Conservation (phyloP, 2,329 filamentous ascomycete species). For the Fusarium sp. region DNA sequence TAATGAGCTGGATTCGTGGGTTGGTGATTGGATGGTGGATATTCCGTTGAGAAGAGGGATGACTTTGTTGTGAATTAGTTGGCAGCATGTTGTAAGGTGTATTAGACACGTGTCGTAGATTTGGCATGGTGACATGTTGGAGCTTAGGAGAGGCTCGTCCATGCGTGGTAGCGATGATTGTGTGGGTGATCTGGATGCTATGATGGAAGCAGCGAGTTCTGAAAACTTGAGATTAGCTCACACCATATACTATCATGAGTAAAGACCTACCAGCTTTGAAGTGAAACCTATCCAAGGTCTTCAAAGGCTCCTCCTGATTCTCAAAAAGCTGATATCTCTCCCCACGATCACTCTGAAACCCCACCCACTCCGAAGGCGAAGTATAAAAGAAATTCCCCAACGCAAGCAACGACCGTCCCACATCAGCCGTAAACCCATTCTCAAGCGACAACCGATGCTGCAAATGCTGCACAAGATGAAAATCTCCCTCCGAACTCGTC, state of each 20-base stretch:
- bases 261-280: conserved; percentile 12
- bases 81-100: conserved; percentile 15
- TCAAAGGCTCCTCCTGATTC: conserved; percentile 9
- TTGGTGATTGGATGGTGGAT: conserved; percentile 7
- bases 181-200: background rate
- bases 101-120: conserved; percentile 6
- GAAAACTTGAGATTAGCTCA: too few relatives aligned
- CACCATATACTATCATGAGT: too few relatives aligned
- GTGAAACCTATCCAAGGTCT: conserved; percentile 11
- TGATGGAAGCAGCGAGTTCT: conserved; percentile 19
- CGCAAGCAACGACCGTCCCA: conserved; percentile 4
- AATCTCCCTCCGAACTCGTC: background rate
- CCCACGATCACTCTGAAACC: background rate
- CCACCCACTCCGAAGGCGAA: conserved; percentile 6
- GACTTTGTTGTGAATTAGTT: background rate
- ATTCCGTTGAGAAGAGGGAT: conserved; percentile 9
- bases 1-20: conserved; percentile 6
- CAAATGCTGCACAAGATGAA: conserved; percentile 10
- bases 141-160: background rate
- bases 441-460: conserved; percentile 8
- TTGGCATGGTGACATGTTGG: background rate
- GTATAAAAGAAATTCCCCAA: conserved; percentile 19
- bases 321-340: conserved; percentile 10
- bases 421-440: background rate
- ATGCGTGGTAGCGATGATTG: background rate